Evolutionary conservation across 106 monocot genomes (phyloP).

Genomic region (Narthecium ossifragum): DNA sequence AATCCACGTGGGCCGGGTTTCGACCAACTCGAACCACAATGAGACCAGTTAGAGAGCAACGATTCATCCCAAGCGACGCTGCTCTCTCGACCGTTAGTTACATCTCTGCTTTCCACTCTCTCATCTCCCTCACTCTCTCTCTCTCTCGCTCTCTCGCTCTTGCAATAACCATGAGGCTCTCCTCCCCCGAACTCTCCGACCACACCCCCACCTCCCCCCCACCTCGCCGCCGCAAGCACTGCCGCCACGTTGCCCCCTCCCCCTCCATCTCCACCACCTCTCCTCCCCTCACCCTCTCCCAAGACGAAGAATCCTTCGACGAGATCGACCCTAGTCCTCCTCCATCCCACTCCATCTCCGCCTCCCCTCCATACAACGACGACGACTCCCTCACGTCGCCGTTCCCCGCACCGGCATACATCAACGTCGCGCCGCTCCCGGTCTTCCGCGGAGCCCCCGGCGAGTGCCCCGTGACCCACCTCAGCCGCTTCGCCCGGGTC

Average conservation of each 20-base stretch:
- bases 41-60: too few relatives aligned
- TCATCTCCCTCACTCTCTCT: too few relatives aligned
- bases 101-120: too few relatives aligned
- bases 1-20: too few relatives aligned
- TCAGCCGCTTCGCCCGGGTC: conserved; percentile 38
- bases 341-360: neutral
- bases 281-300: neutral
- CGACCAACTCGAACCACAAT: too few relatives aligned
- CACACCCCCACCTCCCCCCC: neutral
- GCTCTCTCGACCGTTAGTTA: too few relatives aligned
- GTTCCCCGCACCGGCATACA: neutral
- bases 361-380: neutral
- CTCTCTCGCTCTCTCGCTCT: neutral
- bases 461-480: conserved; percentile 21
- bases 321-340: neutral
- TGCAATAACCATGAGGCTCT: neutral
- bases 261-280: neutral
- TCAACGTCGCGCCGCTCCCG: conserved; percentile 8
- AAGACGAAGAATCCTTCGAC: neutral
- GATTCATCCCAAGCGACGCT: too few relatives aligned
- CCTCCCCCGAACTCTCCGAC: neutral
- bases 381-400: neutral
- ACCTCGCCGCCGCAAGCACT: neutral
- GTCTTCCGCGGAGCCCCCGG: neutral
- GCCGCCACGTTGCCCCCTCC: neutral